Evolutionary conservation across 176 grass and related monocot species (phyloP).

Genomic region (Cenchrus purpureus): DNA sequence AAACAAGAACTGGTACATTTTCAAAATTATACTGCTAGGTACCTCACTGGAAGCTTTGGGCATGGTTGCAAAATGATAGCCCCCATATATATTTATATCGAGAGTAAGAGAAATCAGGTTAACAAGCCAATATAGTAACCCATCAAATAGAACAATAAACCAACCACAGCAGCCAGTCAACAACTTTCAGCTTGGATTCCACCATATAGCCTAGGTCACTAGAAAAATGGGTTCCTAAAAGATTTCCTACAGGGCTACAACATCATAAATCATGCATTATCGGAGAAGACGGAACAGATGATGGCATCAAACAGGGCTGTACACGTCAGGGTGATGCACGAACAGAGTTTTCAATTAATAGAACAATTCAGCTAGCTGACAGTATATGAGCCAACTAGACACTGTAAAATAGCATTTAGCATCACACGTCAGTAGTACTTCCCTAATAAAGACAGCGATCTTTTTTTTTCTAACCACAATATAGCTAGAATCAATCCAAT

Average conservation of each 20-base stretch:
- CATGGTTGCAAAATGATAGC: neutral
- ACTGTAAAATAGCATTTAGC: slow-evolving; percentile 12
- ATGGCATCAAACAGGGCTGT: slow-evolving; percentile 28
- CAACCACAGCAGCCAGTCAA: neutral
- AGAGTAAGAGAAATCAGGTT: slow-evolving; percentile 9
- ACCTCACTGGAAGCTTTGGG: neutral
- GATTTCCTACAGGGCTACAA: neutral
- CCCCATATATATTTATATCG: neutral
- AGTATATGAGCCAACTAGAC: slow-evolving; percentile 27
- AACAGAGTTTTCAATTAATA: slow-evolving; percentile 10
- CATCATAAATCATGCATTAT: neutral
- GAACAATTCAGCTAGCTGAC: slow-evolving; percentile 6
- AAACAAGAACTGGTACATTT: neutral
- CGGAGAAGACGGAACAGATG: neutral
- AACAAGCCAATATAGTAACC: slow-evolving; percentile 12
- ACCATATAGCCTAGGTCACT: slow-evolving; percentile 10
- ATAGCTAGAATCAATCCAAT: slow-evolving; percentile 19
- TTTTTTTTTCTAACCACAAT: slow-evolving; percentile 27
- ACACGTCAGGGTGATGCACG: neutral
- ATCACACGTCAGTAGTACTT: slow-evolving; percentile 3
- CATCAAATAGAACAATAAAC: slow-evolving; percentile 3
- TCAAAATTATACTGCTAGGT: neutral
- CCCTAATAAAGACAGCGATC: slow-evolving; percentile 15
- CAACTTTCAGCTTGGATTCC: neutral
- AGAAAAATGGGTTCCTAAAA: slow-evolving; percentile 28